Evolutionary conservation across 129 eudicot species (phyloP).

Genomic region (Dittrichia graveolens): DNA sequence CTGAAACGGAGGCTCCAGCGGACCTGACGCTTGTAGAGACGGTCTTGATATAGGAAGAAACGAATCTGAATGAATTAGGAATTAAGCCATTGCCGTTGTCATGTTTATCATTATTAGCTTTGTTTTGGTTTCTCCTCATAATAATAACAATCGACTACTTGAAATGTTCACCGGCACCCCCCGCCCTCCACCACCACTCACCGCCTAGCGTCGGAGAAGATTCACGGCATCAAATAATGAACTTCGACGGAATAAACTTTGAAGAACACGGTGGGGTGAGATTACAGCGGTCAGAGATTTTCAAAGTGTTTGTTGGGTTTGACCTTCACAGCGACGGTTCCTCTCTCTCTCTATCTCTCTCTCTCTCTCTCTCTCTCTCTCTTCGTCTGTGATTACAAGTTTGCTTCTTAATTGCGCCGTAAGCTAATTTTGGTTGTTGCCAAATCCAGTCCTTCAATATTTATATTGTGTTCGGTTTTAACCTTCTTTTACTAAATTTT

Average conservation of each 20-base stretch:
- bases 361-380: slow-evolving; percentile 32
- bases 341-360: slow-evolving; percentile 38
- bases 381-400: slow-evolving; percentile 16
- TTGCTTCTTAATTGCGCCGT: slow-evolving; percentile 33
- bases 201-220: slow-evolving; percentile 43
- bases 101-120: slow-evolving; percentile 31
- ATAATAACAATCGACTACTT: slow-evolving; percentile 26
- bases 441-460: slow-evolving; percentile 17
- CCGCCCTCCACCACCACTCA: slow-evolving; percentile 35
- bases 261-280: slow-evolving; percentile 25
- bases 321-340: slow-evolving; percentile 54
- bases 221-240: slow-evolving; percentile 33
- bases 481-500: not conserved
- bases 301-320: slow-evolving; percentile 47
- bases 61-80: slow-evolving; percentile 58
- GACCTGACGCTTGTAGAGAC: slow-evolving; percentile 68
- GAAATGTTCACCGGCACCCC: slow-evolving; percentile 24
- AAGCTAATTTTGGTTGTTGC: slow-evolving; percentile 23
- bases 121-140: slow-evolving; percentile 60
- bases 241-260: slow-evolving; percentile 24
- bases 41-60: slow-evolving; percentile 66
- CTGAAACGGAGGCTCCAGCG: slow-evolving; percentile 70
- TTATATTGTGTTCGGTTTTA: not conserved
- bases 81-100: slow-evolving; percentile 49
- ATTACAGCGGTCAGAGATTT: slow-evolving; percentile 32